Percentiles rank a stretch among this genome's conserved stretches.
These are phyloP conservation scores for Coemansia sp. DNA, from an alignment of 192 early-diverging fungal species.

Conservation along the genomic window DNA sequence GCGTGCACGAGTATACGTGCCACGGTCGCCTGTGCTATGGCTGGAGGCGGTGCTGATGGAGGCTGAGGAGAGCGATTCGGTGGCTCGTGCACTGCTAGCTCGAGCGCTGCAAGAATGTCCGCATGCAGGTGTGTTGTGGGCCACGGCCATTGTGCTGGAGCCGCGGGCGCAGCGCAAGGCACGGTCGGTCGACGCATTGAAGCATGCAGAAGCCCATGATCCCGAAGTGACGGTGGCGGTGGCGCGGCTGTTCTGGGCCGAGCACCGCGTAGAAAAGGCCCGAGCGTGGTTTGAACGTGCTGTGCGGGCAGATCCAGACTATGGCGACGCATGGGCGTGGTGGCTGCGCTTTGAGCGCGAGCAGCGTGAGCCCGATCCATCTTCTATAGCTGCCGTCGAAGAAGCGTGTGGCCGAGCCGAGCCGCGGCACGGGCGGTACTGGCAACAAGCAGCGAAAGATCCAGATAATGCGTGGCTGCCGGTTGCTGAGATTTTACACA, in stretches of 20 bases:
- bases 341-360: constrained; percentile 86
- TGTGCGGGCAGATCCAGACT: constrained; percentile 74
- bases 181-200: constrained; percentile 84
- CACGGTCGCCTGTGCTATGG: constrained; percentile 81
- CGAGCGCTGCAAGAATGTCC: constrained; percentile 96
- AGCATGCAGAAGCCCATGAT: constrained; percentile 80
- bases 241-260: constrained; percentile 89
- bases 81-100: constrained; percentile 72
- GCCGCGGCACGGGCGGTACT: constrained; percentile 87
- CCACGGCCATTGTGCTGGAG: constrained; percentile 82
- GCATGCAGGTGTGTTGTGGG: constrained; percentile 79
- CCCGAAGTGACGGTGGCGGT: constrained; percentile 74
- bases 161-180: constrained; percentile 84
- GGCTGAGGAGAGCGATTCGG: constrained; percentile 55
- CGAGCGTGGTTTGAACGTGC: constrained; percentile 88
- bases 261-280: constrained; percentile 91
- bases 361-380: background rate
- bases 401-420: constrained; percentile 70
- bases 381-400: constrained; percentile 47
- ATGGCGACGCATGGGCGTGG: constrained; percentile 95
- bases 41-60: constrained; percentile 65
- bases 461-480: constrained; percentile 30
- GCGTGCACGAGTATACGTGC: constrained; percentile 78
- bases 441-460: constrained; percentile 80
- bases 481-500: constrained; percentile 15